Conservation (phyloP, 192 early-diverging fungal genomes). For the Coemansia sp. region DNA sequence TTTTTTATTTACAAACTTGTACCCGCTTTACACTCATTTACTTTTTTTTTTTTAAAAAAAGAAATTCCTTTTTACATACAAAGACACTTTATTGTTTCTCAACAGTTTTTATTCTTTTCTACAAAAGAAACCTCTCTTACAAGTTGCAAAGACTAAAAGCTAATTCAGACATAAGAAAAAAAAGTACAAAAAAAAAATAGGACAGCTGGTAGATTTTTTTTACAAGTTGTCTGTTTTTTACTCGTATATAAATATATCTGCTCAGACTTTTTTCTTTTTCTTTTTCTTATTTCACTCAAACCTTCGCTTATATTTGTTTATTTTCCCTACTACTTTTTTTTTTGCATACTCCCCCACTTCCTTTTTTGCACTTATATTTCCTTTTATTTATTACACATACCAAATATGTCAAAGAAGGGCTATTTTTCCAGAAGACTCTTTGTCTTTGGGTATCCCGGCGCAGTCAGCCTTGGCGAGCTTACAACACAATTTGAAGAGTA, state of each 20-base stretch:
- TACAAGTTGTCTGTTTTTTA: neutral
- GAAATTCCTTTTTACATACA: no score
- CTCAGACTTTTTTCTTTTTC: neutral
- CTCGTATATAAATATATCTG: neutral
- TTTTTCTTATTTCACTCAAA: neutral
- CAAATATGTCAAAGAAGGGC: constrained; percentile 13
- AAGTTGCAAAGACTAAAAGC: neutral
- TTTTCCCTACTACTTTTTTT: neutral
- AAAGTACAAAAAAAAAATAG: neutral
- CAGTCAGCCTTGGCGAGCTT: constrained; percentile 33
- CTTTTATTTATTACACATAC: neutral
- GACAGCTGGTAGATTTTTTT: neutral
- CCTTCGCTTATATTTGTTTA: neutral
- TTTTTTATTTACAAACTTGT: no score
- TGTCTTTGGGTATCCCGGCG: constrained; percentile 35
- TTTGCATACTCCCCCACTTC: neutral
- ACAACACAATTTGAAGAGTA: constrained; percentile 46
- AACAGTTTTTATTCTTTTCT: no score
- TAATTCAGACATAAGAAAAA: neutral
- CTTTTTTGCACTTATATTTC: neutral
- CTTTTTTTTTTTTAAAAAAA: no score
- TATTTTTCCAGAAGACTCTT: constrained; percentile 36
- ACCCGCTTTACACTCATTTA: no score
- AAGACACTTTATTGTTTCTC: no score
- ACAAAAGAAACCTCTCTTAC: no score